Conservation (phyloP, 148 eudicot genomes). For the Beta vulgaris region DNA sequence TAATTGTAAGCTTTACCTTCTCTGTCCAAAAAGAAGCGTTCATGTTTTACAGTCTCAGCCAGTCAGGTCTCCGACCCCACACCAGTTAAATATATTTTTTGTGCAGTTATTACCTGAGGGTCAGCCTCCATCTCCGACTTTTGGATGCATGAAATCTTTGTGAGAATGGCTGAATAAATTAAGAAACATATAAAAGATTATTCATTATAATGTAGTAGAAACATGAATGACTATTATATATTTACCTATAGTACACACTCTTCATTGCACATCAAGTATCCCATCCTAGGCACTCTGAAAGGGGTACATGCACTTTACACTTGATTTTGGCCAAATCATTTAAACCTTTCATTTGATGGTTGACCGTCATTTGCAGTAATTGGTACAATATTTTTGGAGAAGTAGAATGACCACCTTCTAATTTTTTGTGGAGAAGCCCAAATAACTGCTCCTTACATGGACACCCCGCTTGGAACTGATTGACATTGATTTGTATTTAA, state of each 20-base stretch:
- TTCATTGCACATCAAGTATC: not conserved
- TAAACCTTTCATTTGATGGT: not conserved
- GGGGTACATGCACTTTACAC: not conserved
- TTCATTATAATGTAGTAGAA: not conserved
- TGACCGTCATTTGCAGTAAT: not conserved
- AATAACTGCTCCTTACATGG: not conserved
- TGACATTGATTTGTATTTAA: not conserved
- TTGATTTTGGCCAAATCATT: not conserved
- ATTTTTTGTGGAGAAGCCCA: no score
- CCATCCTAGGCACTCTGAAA: not conserved
- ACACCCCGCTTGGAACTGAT: not conserved
- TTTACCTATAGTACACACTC: not conserved
- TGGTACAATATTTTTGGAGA: no score
- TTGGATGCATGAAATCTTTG: not conserved
- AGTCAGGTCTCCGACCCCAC: no score
- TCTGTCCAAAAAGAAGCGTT: no score
- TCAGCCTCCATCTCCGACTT: not conserved
- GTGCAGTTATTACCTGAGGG: not conserved
- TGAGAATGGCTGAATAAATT: not conserved
- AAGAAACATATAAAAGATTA: not conserved
- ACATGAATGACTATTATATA: not conserved
- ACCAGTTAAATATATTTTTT: no score
- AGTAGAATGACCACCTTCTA: no score
- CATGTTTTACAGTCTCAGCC: no score
- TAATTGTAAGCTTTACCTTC: no score